phyloP scores from a whole-genome alignment of 805 yeast genomes.

The Nakazawaea populi region DNA sequence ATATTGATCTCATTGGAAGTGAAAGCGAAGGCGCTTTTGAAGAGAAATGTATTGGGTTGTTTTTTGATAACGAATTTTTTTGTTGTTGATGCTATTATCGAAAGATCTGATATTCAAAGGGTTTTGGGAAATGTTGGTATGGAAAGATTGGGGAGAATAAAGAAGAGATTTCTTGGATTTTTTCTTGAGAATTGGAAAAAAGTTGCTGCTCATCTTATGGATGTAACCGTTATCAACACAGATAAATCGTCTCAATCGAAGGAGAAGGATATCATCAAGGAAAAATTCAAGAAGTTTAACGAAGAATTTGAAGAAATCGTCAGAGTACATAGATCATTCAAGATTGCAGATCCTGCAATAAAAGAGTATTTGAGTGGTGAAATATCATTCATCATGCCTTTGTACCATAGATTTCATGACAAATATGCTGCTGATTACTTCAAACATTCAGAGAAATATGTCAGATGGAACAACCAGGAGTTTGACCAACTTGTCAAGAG shows the following conservation, averaged over 20 bases:
- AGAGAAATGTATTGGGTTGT: conserved; percentile 56
- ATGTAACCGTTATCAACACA: conserved; percentile 63
- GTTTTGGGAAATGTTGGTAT: conserved; percentile 55
- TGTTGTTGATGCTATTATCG: conserved; percentile 67
- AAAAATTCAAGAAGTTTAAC: conserved; percentile 77
- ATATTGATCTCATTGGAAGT: conserved; percentile 60
- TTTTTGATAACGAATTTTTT: conserved; percentile 66
- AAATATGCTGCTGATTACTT: conserved; percentile 72
- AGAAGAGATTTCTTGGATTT: conserved; percentile 65
- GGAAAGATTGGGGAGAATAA: conserved; percentile 59
- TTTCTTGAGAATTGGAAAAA: conserved; percentile 77
- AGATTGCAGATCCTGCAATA: conserved; percentile 61
- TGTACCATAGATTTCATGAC: conserved; percentile 80
- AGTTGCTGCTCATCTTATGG: conserved; percentile 72
- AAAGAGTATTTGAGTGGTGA: conserved; percentile 63
- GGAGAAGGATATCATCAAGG: conserved; percentile 78
- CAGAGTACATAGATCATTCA: conserved; percentile 56
- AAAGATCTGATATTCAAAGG: conserved; percentile 48
- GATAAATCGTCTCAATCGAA: conserved; percentile 36
- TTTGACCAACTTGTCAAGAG: conserved; percentile 32
- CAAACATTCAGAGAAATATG: conserved; percentile 64
- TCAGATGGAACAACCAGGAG: conserved; percentile 35
- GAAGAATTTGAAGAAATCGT: conserved; percentile 75
- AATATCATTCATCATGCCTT: conserved; percentile 72
- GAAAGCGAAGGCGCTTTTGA: conserved; percentile 38